Conservation (phyloP, 208 protist genomes). For the Trypanosoma boissoni region DNA sequence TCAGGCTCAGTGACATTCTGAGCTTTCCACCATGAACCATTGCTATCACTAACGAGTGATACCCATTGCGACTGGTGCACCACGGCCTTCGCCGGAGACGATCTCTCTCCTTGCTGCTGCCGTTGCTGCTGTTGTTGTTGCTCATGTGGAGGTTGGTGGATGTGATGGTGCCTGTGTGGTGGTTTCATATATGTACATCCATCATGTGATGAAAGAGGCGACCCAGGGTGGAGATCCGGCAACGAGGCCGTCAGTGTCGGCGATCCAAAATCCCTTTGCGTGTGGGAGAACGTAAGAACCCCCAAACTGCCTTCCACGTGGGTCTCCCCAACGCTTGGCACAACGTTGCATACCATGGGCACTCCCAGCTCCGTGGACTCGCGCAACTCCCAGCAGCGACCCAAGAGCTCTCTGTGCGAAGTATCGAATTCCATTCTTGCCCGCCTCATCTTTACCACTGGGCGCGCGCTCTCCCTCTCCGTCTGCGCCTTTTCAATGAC, state of each 20-base stretch:
- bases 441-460: slow-evolving; percentile 57
- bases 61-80: slow-evolving; percentile 19
- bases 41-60: slow-evolving; percentile 10
- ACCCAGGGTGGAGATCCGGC: not conserved
- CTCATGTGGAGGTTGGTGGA: too few species aligned
- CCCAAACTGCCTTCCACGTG: slow-evolving; percentile 7
- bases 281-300: not conserved
- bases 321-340: slow-evolving; percentile 9
- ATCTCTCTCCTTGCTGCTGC: too few species aligned
- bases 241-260: not conserved
- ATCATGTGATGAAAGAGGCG: not conserved
- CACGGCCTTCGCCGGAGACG: too few species aligned
- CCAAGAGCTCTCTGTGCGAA: slow-evolving; percentile 59
- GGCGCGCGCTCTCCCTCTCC: slow-evolving; percentile 20
- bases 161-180: too few species aligned
- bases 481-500: slow-evolving; percentile 13
- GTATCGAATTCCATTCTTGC: slow-evolving; percentile 67
- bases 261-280: not conserved
- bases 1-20: too few species aligned
- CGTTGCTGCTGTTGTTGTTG: too few species aligned
- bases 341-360: slow-evolving; percentile 34
- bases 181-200: too few species aligned
- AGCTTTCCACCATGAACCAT: too few species aligned
- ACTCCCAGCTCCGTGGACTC: slow-evolving; percentile 41
- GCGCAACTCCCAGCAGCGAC: slow-evolving; percentile 72